A percentile compares a stretch with the other conserved stretches of the same genome.
These are phyloP conservation scores for Sextonia rubra DNA, from an alignment of 164 flowering plant species.

Conservation along the genomic window DNA sequence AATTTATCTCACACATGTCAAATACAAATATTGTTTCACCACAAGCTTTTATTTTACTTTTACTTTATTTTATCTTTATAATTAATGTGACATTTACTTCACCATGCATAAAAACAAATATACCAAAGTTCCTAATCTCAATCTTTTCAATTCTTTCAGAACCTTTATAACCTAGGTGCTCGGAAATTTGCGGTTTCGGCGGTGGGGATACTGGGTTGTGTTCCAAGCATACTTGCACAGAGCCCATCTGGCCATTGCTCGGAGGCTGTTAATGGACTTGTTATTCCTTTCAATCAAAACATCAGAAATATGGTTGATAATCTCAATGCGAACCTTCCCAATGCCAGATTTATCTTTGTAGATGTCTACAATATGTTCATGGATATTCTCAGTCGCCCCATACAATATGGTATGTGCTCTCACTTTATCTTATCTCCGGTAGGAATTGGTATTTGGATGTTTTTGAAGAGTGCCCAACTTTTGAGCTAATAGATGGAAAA, in stretches of 20 bases:
- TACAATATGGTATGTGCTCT: conserved; percentile 44
- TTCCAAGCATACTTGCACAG: conserved; percentile 69
- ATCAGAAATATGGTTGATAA: conserved; percentile 50
- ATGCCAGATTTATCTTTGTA: conserved; percentile 42
- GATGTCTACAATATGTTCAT: conserved; percentile 49
- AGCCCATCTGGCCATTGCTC: conserved; percentile 44
- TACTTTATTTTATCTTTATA: too few species aligned
- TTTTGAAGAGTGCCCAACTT: too few species aligned
- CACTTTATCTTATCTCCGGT: neutral
- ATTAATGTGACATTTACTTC: too few species aligned
- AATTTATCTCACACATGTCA: too few species aligned
- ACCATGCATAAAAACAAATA: too few species aligned
- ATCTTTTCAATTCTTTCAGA: conserved; percentile 26
- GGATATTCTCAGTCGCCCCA: conserved; percentile 42
- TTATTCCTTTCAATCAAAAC: conserved; percentile 55
- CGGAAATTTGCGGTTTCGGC: conserved; percentile 56
- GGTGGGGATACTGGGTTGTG: conserved; percentile 67
- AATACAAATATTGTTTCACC: too few species aligned
- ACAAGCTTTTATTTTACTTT: too few species aligned
- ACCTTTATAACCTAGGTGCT: conserved; percentile 67
- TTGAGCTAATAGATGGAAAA: too few species aligned
- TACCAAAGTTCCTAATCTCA: too few species aligned
- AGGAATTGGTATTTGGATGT: too few species aligned
- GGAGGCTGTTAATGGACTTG: conserved; percentile 47
- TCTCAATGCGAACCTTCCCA: conserved; percentile 57